Percentiles rank a stretch among this genome's conserved stretches.
phyloP scores from a whole-genome alignment of 2,329 filamentous ascomycete species.

The Pezicula carpinea region DNA sequence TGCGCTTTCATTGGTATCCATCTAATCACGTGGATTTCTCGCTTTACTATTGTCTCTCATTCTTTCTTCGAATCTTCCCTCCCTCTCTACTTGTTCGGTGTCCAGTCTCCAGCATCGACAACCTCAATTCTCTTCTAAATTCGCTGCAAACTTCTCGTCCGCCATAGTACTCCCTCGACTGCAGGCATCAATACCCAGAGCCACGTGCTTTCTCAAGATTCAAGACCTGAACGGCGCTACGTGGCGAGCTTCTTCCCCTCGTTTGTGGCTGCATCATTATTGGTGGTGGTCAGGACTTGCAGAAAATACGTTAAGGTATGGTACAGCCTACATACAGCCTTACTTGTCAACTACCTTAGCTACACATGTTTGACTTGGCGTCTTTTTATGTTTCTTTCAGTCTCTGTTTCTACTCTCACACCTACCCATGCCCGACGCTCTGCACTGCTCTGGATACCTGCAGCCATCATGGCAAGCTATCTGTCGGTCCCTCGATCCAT shows the following conservation, averaged over 20 bases:
- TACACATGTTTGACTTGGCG: conserved; percentile 4
- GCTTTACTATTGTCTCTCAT: neutral
- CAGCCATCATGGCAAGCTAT: conserved; percentile 12
- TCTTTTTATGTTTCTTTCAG: conserved; percentile 2
- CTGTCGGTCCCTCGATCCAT: conserved; percentile 1
- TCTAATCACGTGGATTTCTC: neutral
- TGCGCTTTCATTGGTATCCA: neutral
- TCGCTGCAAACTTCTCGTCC: neutral
- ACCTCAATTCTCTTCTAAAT: neutral
- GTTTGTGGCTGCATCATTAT: neutral
- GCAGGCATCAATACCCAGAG: too few species aligned
- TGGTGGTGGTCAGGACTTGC: neutral
- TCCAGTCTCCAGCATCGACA: neutral
- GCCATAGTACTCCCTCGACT: too few species aligned
- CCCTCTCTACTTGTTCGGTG: neutral
- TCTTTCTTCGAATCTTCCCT: neutral
- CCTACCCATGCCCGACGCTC: neutral
- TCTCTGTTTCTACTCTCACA: neutral
- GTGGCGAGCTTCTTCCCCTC: neutral
- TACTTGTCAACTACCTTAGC: conserved; percentile 4
- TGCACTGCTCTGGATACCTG: too few species aligned
- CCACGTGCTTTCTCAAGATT: neutral
- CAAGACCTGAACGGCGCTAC: neutral
- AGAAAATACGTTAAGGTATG: conserved; percentile 1
- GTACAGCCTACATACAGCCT: too few species aligned